Evolutionary conservation across 208 protist species (phyloP).

Genomic region (Leishmania major): DNA sequence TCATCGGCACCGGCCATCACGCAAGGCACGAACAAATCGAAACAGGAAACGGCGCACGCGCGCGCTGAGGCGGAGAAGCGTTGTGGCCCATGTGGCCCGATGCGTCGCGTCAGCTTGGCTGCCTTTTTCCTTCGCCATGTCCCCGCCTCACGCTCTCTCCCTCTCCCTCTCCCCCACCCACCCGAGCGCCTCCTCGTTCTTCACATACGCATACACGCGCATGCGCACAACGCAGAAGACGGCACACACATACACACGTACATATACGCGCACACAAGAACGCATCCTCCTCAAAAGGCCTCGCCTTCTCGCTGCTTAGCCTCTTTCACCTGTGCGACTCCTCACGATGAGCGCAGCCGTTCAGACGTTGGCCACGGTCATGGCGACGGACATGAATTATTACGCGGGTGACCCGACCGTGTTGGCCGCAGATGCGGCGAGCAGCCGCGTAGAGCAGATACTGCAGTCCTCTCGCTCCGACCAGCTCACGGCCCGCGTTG

Average conservation of each 20-base stretch:
- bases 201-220: neutral
- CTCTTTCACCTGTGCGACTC: neutral
- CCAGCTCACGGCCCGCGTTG: constrained; percentile 69
- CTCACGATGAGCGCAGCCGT: constrained; percentile 52
- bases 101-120: neutral
- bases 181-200: neutral
- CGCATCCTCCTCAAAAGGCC: neutral
- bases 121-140: constrained; percentile 14
- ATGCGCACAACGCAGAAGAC: neutral
- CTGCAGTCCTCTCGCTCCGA: constrained; percentile 58
- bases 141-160: too few species aligned
- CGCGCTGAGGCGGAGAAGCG: neutral
- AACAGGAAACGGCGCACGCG: neutral
- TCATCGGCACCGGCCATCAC: neutral
- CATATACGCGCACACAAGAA: neutral
- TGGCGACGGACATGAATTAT: constrained; percentile 77
- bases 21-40: neutral
- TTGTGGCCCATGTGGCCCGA: neutral
- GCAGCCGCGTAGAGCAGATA: constrained; percentile 44
- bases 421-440: constrained; percentile 49
- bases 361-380: constrained; percentile 57
- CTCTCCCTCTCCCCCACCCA: too few species aligned
- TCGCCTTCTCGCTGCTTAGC: neutral
- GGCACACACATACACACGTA: neutral
- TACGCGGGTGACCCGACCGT: constrained; percentile 76